These are phyloP conservation scores for Suaeda aralocaspica DNA, from an alignment of 148 eudicot genomes.

Conservation along the genomic window DNA sequence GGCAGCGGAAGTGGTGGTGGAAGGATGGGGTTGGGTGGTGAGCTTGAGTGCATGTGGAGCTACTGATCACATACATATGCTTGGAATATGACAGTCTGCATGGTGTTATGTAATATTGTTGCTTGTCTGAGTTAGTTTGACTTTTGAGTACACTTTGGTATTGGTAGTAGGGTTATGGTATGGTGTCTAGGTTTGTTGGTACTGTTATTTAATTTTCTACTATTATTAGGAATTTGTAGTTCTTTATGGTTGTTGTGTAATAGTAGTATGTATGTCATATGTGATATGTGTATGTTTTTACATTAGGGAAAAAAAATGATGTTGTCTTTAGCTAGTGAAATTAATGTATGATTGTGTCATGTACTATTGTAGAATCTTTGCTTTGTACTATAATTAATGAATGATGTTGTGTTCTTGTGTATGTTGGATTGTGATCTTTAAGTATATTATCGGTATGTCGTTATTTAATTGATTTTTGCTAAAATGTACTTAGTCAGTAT, in stretches of 20 bases:
- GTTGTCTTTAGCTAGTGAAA: background rate
- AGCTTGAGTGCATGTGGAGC: slow-evolving; percentile 33
- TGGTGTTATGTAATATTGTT: background rate
- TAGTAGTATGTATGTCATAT: background rate
- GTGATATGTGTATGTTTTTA: background rate
- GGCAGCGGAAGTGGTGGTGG: slow-evolving; percentile 13
- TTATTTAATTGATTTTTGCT: no score
- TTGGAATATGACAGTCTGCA: background rate
- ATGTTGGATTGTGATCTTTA: background rate
- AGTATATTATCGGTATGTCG: no score
- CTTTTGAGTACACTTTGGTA: background rate
- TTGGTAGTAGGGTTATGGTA: slow-evolving; percentile 11
- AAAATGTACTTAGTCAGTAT: no score
- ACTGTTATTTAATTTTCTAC: background rate
- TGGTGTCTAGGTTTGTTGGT: background rate
- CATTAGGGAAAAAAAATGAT: background rate
- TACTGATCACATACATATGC: slow-evolving; percentile 6
- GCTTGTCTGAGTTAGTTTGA: slow-evolving; percentile 12
- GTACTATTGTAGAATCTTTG: slow-evolving; percentile 6
- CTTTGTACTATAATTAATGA: slow-evolving; percentile 1
- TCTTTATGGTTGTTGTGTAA: background rate
- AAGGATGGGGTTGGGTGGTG: slow-evolving; percentile 3
- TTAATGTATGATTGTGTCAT: background rate
- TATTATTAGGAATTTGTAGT: background rate
- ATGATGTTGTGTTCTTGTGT: background rate